Evolutionary conservation across 805 yeast genomes (phyloP).

Genomic region (Starmerella apicola): DNA sequence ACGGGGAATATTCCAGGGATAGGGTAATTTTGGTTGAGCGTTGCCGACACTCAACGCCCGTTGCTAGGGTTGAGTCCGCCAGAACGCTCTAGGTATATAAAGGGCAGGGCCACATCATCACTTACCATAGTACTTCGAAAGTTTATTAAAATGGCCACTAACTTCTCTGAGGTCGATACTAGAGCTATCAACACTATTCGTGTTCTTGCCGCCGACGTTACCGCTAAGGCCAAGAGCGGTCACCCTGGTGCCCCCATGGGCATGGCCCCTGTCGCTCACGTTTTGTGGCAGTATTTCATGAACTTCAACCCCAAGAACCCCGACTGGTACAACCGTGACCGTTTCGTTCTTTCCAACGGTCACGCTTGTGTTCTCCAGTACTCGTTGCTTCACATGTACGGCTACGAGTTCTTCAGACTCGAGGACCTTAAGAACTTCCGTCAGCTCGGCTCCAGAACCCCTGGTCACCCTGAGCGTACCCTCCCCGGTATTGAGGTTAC

Average conservation of each 20-base stretch:
- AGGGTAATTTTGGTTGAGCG: no score
- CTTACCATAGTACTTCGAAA: neutral
- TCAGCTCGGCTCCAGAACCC: slow-evolving; percentile 80
- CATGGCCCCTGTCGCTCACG: slow-evolving; percentile 90
- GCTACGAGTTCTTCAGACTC: slow-evolving; percentile 55
- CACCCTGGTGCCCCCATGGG: slow-evolving; percentile 99
- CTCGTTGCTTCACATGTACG: slow-evolving; percentile 72
- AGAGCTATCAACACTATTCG: slow-evolving; percentile 80
- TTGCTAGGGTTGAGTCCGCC: no score
- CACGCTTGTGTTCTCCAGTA: slow-evolving; percentile 89
- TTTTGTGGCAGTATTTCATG: slow-evolving; percentile 60
- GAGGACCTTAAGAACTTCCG: slow-evolving; percentile 87
- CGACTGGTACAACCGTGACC: slow-evolving; percentile 85
- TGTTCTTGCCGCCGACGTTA: slow-evolving; percentile 76
- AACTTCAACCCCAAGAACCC: slow-evolving; percentile 85
- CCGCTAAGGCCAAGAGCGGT: slow-evolving; percentile 82
- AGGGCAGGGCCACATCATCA: neutral
- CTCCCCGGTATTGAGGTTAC: slow-evolving; percentile 92
- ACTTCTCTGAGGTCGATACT: slow-evolving; percentile 49
- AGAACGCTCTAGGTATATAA: neutral
- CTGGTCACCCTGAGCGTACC: slow-evolving; percentile 94
- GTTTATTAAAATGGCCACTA: slow-evolving; percentile 18
- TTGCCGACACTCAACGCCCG: no score
- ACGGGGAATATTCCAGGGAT: no score
- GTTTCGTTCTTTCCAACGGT: slow-evolving; percentile 91